These are phyloP conservation scores for Boletus semigastroideus DNA, from an alignment of 1,284 basidiomycete species.

Conservation along the genomic window DNA sequence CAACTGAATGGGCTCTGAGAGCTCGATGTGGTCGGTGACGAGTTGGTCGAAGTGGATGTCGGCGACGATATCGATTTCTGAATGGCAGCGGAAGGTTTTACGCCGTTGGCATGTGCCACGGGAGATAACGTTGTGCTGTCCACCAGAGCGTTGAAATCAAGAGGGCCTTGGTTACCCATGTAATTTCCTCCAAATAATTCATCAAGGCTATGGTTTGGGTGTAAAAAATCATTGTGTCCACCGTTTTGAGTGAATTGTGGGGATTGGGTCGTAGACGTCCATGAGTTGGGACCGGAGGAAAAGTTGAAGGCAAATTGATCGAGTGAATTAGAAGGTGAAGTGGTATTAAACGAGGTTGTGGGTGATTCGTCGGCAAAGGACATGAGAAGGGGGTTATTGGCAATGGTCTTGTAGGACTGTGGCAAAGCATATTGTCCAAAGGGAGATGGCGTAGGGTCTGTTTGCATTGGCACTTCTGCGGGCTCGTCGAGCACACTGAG, in stretches of 20 bases:
- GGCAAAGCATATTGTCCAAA: slow-evolving; percentile 37
- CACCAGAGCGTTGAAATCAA: slow-evolving; percentile 48
- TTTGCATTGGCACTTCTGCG: slow-evolving; percentile 48
- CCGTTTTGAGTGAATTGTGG: slow-evolving; percentile 34
- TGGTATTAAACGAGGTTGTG: slow-evolving; percentile 22
- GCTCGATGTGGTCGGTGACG: slow-evolving; percentile 35
- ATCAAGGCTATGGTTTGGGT: slow-evolving; percentile 45
- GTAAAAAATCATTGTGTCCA: slow-evolving; percentile 26
- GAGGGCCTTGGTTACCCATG: slow-evolving; percentile 38
- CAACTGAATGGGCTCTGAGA: slow-evolving; percentile 43
- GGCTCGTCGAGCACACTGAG: slow-evolving; percentile 62
- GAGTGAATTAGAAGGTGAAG: slow-evolving; percentile 19
- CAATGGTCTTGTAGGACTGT: slow-evolving; percentile 65
- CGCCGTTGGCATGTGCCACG: slow-evolving; percentile 43
- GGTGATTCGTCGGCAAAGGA: slow-evolving; percentile 66
- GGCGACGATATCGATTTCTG: slow-evolving; percentile 24
- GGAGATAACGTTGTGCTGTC: slow-evolving; percentile 45
- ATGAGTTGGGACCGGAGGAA: slow-evolving; percentile 21
- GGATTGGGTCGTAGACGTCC: slow-evolving; percentile 41
- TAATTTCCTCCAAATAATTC: slow-evolving; percentile 65
- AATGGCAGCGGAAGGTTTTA: slow-evolving; percentile 12
- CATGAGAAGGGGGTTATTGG: slow-evolving; percentile 76
- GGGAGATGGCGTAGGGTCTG: slow-evolving; percentile 55
- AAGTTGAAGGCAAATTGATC: slow-evolving; percentile 27
- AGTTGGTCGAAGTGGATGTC: slow-evolving; percentile 25